phyloP scores from a whole-genome alignment of 371 early-diverging fungal genomes.

The Mortierella sp. region DNA sequence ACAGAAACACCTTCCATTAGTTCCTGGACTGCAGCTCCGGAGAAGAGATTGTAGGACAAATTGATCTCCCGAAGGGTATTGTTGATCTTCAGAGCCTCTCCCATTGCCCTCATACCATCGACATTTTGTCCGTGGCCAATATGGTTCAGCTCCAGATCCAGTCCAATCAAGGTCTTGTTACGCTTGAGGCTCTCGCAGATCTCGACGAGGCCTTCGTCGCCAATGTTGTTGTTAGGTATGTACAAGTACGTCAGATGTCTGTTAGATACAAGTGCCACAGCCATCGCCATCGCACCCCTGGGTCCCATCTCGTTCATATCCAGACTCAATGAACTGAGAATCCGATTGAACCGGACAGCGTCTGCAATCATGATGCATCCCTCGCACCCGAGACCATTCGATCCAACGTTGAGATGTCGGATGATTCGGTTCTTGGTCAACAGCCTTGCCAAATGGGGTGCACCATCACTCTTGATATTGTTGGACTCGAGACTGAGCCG shows the following conservation, averaged over 20 bases:
- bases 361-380: slow-evolving; percentile 42
- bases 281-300: slow-evolving; percentile 28
- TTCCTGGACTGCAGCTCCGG: slow-evolving; percentile 22
- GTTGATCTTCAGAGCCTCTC: slow-evolving; percentile 31
- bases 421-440: slow-evolving; percentile 36
- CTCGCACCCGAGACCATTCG: slow-evolving; percentile 38
- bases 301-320: slow-evolving; percentile 53
- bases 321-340: slow-evolving; percentile 40
- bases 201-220: slow-evolving; percentile 43
- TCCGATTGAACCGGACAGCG: slow-evolving; percentile 34
- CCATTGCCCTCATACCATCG: slow-evolving; percentile 34
- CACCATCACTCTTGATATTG: slow-evolving; percentile 32
- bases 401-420: slow-evolving; percentile 45
- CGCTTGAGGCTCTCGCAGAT: slow-evolving; percentile 33
- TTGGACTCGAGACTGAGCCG: slow-evolving; percentile 50
- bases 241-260: slow-evolving; percentile 42
- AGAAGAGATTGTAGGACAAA: slow-evolving; percentile 38
- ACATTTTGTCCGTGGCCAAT: slow-evolving; percentile 34
- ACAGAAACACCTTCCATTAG: slow-evolving; percentile 38
- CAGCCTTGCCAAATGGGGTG: slow-evolving; percentile 30
- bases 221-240: slow-evolving; percentile 54
- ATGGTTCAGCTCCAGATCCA: slow-evolving; percentile 54
- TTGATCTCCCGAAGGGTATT: slow-evolving; percentile 44
- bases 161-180: slow-evolving; percentile 27
- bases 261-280: slow-evolving; percentile 33